These are phyloP conservation scores for Fremontodendron californicum DNA, from an alignment of 345 rosid species.

Conservation along the genomic window DNA sequence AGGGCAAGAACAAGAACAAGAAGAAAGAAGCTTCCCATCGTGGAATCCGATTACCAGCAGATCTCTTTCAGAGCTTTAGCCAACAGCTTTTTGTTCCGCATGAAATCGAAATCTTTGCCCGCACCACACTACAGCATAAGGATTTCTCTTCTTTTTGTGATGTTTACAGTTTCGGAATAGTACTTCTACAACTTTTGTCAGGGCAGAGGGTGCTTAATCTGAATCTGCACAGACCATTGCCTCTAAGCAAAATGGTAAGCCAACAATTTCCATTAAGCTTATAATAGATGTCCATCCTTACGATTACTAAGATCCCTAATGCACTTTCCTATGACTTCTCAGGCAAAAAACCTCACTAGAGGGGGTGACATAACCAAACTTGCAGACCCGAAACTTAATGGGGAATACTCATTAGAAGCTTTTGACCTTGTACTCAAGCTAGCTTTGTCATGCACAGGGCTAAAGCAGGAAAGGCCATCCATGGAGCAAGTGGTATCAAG, in stretches of 20 bases:
- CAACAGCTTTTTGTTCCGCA: too few relatives aligned
- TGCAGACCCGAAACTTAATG: conserved; percentile 48
- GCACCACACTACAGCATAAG: too few relatives aligned
- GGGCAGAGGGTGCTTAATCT: conserved; percentile 52
- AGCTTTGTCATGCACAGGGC: conserved; percentile 50
- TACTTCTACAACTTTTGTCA: conserved; percentile 57
- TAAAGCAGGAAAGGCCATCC: conserved; percentile 50
- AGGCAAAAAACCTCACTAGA: conserved; percentile 42
- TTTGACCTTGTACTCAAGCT: conserved; percentile 40
- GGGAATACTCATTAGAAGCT: conserved; percentile 46
- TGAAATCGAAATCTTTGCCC: too few relatives aligned
- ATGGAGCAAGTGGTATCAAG: conserved; percentile 49
- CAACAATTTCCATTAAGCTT: neutral
- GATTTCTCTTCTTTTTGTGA: too few relatives aligned
- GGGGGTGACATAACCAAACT: conserved; percentile 45
- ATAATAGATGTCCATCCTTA: neutral
- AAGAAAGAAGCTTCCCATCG: too few relatives aligned
- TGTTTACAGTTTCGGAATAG: conserved; percentile 59
- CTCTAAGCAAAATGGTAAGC: conserved; percentile 47
- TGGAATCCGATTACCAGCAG: too few relatives aligned
- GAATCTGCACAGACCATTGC: conserved; percentile 33
- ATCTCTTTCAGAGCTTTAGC: too few relatives aligned
- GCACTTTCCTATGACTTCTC: conserved; percentile 10
- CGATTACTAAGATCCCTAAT: neutral
- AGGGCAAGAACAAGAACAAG: too few relatives aligned